Conservation (phyloP, 345 rosid species). For the Bretschneidera sinensis region DNA sequence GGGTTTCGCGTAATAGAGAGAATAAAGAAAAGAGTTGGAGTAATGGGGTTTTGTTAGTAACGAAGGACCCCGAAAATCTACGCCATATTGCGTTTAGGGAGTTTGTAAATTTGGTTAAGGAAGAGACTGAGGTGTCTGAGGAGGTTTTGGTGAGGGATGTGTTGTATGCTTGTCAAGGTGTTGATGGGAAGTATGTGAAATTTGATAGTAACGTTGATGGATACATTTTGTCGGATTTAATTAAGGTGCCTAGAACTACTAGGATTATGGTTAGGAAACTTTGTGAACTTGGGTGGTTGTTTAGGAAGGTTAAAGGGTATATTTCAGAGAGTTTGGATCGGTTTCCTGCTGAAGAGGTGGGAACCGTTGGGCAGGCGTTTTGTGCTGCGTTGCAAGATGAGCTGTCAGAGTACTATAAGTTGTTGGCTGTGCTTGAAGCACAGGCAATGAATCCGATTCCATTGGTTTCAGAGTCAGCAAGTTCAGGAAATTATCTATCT, state of each 20-base stretch:
- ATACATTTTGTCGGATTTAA: slow-evolving; percentile 47
- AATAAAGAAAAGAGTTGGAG: slow-evolving; percentile 40
- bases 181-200: slow-evolving; percentile 85
- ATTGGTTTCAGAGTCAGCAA: slow-evolving; percentile 61
- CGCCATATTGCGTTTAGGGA: slow-evolving; percentile 76
- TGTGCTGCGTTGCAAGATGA: slow-evolving; percentile 95
- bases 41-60: slow-evolving; percentile 74
- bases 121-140: slow-evolving; percentile 88
- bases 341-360: slow-evolving; percentile 78
- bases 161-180: slow-evolving; percentile 86
- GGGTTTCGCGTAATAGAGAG: slow-evolving; percentile 28
- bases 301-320: slow-evolving; percentile 77
- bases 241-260: slow-evolving; percentile 69
- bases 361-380: slow-evolving; percentile 93
- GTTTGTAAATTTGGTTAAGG: slow-evolving; percentile 58
- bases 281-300: slow-evolving; percentile 95
- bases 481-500: slow-evolving; percentile 65
- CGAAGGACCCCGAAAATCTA: slow-evolving; percentile 73
- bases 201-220: slow-evolving; percentile 63
- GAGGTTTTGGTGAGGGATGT: slow-evolving; percentile 89
- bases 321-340: slow-evolving; percentile 73
- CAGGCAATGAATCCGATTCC: slow-evolving; percentile 95
- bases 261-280: slow-evolving; percentile 72
- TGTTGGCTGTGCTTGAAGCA: slow-evolving; percentile 82
- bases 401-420: slow-evolving; percentile 77